Evolutionary conservation across 2,329 filamentous ascomycete genomes (phyloP).

Genomic region (Botryotinia calthae): DNA sequence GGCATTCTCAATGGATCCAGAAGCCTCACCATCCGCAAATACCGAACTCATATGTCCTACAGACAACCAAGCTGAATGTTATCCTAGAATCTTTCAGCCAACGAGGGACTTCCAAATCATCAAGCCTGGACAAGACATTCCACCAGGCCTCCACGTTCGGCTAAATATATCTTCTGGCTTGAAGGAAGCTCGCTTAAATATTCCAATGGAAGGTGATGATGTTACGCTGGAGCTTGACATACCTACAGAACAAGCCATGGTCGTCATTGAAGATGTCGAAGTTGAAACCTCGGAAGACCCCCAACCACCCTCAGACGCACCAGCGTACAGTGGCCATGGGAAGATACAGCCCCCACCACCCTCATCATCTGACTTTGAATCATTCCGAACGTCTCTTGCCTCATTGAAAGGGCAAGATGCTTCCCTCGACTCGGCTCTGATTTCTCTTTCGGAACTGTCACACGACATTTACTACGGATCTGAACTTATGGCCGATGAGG

Average conservation of each 20-base stretch:
- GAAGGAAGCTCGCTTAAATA: conserved; percentile 65
- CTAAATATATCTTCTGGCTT: conserved; percentile 62
- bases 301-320: conserved; percentile 49
- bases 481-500: conserved; percentile 56
- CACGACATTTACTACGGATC: conserved; percentile 70
- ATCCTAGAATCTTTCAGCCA: conserved; percentile 61
- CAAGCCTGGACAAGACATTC: conserved; percentile 63
- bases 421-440: conserved; percentile 42
- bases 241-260: conserved; percentile 45
- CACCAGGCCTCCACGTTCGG: conserved; percentile 63
- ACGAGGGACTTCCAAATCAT: conserved; percentile 64
- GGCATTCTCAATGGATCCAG: conserved; percentile 26
- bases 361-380: conserved; percentile 38
- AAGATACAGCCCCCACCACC: conserved; percentile 55
- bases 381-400: conserved; percentile 49
- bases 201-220: conserved; percentile 52
- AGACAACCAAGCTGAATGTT: conserved; percentile 59
- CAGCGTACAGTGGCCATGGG: conserved; percentile 56
- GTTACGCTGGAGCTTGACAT: conserved; percentile 53
- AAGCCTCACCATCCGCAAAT: conserved; percentile 37
- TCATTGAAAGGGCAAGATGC: conserved; percentile 47
- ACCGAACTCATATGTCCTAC: conserved; percentile 65
- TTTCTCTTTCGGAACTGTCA: conserved; percentile 59
- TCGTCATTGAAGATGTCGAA: conserved; percentile 31
- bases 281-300: conserved; percentile 40